Conservation (phyloP, 805 yeast species). For the Cyberlindnera meyerae region DNA sequence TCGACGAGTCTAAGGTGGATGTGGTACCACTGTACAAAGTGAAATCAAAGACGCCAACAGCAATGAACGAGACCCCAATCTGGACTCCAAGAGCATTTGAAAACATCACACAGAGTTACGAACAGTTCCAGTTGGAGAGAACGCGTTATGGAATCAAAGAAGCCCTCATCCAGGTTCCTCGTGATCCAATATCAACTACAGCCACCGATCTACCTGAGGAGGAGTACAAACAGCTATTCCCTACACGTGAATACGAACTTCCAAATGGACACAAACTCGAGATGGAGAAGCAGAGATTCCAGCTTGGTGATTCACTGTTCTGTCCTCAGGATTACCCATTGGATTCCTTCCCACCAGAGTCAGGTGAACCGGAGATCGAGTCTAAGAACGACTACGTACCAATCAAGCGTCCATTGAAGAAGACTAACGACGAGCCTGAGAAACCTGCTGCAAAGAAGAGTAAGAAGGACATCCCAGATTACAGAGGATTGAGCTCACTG, state of each 20-base stretch:
- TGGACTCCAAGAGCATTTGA: slow-evolving; percentile 22
- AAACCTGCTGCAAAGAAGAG: slow-evolving; percentile 25
- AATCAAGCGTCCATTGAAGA: slow-evolving; percentile 49
- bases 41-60: slow-evolving; percentile 36
- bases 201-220: slow-evolving; percentile 8
- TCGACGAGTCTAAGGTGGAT: slow-evolving; percentile 32
- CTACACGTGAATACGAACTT: slow-evolving; percentile 56
- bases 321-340: slow-evolving; percentile 47
- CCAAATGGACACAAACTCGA: slow-evolving; percentile 71
- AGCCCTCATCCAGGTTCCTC: slow-evolving; percentile 47
- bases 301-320: slow-evolving; percentile 70
- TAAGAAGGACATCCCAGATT: slow-evolving; percentile 21
- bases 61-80: slow-evolving; percentile 30
- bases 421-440: slow-evolving; percentile 30
- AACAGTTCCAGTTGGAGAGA: slow-evolving; percentile 49
- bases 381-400: slow-evolving; percentile 67
- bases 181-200: slow-evolving; percentile 33
- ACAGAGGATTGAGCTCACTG: slow-evolving; percentile 55
- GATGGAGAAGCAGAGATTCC: slow-evolving; percentile 54
- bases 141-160: slow-evolving; percentile 75
- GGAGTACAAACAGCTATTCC: slow-evolving; percentile 25
- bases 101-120: slow-evolving; percentile 38
- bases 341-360: slow-evolving; percentile 35
- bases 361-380: slow-evolving; percentile 46
- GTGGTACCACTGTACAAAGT: slow-evolving; percentile 47